Conservation (phyloP, 768 basidiomycete genomes). For the Boletus barrowsii region DNA sequence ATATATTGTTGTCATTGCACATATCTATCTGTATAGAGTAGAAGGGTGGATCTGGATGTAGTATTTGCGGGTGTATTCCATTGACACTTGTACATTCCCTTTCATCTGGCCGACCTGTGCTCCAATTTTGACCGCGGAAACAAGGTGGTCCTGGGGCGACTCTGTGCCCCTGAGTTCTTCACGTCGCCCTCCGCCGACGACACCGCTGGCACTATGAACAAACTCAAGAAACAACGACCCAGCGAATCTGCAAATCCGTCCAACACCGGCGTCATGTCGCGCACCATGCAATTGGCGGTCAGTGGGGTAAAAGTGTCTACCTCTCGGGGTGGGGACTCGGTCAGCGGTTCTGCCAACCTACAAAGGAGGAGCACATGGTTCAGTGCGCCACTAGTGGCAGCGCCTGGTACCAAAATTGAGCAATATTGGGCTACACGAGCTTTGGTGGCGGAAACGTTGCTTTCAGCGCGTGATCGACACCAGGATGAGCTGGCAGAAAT, state of each 20-base stretch:
- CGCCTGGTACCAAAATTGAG: conserved; percentile 36
- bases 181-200: not conserved
- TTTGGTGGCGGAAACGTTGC: conserved; percentile 58
- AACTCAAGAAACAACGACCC: conserved; percentile 20
- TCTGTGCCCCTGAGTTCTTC: not conserved
- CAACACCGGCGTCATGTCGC: conserved; percentile 16
- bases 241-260: conserved; percentile 1
- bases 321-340: not conserved
- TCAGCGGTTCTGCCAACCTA: not conserved
- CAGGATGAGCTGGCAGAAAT: conserved; percentile 46
- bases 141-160: not conserved
- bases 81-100: conserved; percentile 1
- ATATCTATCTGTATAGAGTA: conserved; percentile 10
- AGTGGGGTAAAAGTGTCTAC: conserved; percentile 4
- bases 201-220: conserved; percentile 17
- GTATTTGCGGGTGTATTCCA: conserved; percentile 15
- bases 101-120: not conserved
- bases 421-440: conserved; percentile 72
- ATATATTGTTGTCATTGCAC: conserved; percentile 11
- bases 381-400: conserved; percentile 17
- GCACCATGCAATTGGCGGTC: conserved; percentile 31
- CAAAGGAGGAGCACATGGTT: conserved; percentile 14
- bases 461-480: conserved; percentile 48
- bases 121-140: conserved; percentile 4
- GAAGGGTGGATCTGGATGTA: conserved; percentile 20